Conservation (phyloP, 2,329 filamentous ascomycete species). For the Xylariaceae sp. region DNA sequence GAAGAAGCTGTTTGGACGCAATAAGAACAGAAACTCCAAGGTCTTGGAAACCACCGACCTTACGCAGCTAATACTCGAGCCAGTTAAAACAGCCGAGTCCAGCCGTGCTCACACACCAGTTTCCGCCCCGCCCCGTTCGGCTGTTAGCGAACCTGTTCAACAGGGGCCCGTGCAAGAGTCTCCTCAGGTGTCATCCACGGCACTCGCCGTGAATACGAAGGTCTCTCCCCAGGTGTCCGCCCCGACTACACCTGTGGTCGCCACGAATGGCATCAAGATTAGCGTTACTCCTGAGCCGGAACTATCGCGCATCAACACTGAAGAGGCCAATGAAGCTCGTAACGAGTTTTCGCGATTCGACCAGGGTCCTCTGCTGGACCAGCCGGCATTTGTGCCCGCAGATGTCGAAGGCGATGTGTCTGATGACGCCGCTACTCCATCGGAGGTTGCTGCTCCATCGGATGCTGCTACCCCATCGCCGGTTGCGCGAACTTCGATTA, state of each 20-base stretch:
- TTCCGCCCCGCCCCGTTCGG: conserved; percentile 24
- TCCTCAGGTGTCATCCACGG: conserved; percentile 12
- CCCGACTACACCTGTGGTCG: conserved; percentile 28
- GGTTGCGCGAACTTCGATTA: conserved; percentile 39
- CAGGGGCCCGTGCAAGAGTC: background rate
- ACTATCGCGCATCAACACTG: conserved; percentile 55
- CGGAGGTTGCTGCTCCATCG: conserved; percentile 38
- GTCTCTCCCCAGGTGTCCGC: conserved; percentile 29
- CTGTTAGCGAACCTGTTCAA: background rate
- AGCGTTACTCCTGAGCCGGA: conserved; percentile 43
- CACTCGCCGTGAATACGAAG: conserved; percentile 25
- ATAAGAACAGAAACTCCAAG: conserved; percentile 56
- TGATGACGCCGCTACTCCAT: conserved; percentile 30
- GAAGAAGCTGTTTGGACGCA: conserved; percentile 60
- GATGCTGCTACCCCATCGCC: conserved; percentile 44
- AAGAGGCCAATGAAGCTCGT: conserved; percentile 54
- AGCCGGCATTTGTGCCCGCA: conserved; percentile 73
- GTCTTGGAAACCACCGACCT: conserved; percentile 49
- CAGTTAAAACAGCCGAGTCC: conserved; percentile 27
- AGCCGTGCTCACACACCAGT: conserved; percentile 28
- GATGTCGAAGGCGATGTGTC: conserved; percentile 44
- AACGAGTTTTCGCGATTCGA: conserved; percentile 67
- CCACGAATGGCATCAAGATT: conserved; percentile 41
- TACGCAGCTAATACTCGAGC: conserved; percentile 42
- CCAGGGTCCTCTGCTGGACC: conserved; percentile 80